phyloP scores from a whole-genome alignment of 176 grass and related monocot species.

The Tuctoria greenei region DNA sequence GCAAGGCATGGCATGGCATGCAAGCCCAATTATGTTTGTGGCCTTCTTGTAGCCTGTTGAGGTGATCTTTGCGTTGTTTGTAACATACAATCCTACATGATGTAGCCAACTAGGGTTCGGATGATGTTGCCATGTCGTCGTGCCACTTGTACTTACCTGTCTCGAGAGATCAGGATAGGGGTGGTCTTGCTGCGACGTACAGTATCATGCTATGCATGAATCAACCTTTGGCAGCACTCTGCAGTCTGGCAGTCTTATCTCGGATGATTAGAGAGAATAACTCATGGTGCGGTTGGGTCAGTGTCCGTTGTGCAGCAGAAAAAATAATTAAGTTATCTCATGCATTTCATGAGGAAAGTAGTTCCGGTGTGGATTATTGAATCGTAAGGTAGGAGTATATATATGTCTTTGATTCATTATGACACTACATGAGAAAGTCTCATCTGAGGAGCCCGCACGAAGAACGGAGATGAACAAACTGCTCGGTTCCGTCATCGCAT shows the following conservation, averaged over 20 bases:
- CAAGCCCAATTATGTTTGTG: slow-evolving; percentile 29
- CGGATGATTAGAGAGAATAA: not conserved
- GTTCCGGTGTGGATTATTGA: not conserved
- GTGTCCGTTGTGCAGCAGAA: not conserved
- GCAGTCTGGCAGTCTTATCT: not conserved
- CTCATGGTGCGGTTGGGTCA: not conserved
- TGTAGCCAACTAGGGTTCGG: slow-evolving; percentile 12
- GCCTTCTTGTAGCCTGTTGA: not conserved
- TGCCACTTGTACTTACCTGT: slow-evolving; percentile 31
- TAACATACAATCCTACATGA: not conserved
- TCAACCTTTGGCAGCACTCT: slow-evolving; percentile 1
- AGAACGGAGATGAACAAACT: no score
- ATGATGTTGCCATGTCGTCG: not conserved
- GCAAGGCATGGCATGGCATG: slow-evolving; percentile 9
- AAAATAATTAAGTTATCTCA: not conserved
- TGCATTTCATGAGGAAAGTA: not conserved
- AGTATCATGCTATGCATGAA: not conserved
- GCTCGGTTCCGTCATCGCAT: no score
- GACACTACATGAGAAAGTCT: no score
- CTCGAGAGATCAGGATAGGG: not conserved
- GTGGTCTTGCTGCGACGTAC: not conserved
- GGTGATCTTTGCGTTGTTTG: not conserved
- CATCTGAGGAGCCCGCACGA: no score
- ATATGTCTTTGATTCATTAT: no score
- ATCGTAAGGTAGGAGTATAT: not conserved